A percentile compares a stretch with the other conserved stretches of the same genome.
These are phyloP conservation scores for Brassica carinata DNA, from an alignment of 345 rosid species.

Conservation along the genomic window DNA sequence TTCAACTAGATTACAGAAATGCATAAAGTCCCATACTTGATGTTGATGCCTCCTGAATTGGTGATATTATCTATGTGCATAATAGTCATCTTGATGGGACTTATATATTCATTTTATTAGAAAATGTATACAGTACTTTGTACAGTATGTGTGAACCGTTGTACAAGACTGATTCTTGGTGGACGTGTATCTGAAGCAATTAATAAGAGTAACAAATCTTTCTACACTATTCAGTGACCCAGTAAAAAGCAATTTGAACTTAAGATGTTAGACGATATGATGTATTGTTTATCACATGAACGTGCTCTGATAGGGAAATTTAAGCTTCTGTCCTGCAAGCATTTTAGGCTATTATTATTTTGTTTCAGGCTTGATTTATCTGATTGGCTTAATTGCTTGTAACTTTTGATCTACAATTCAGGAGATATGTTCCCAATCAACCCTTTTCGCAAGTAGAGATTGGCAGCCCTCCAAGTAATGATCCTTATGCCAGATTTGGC, in stretches of 20 bases:
- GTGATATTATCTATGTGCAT: slow-evolving; percentile 1
- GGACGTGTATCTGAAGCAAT: slow-evolving; percentile 1
- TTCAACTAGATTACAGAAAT: neutral
- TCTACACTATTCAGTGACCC: neutral
- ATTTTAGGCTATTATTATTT: neutral
- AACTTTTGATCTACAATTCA: slow-evolving; percentile 38
- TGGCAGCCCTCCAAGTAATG: slow-evolving; percentile 66
- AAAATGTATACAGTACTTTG: neutral
- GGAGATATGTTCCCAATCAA: slow-evolving; percentile 67
- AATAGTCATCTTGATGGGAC: slow-evolving; percentile 6
- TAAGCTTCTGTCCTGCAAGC: neutral
- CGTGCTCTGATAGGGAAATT: slow-evolving; percentile 9
- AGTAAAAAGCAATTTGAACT: slow-evolving; percentile 1
- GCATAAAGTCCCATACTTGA: neutral
- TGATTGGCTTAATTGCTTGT: slow-evolving; percentile 5
- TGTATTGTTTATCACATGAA: slow-evolving; percentile 11
- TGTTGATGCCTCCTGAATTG: neutral
- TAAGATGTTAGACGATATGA: slow-evolving; percentile 14
- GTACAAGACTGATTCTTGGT: neutral
- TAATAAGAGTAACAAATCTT: neutral
- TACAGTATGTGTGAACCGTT: neutral
- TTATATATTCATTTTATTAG: neutral
- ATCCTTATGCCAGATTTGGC: slow-evolving; percentile 59
- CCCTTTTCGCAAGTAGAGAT: slow-evolving; percentile 42
- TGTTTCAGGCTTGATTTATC: neutral